Percentiles rank a stretch among this genome's conserved stretches.
Conservation (phyloP, 768 basidiomycete genomes). For the Agrocybe praecox region DNA sequence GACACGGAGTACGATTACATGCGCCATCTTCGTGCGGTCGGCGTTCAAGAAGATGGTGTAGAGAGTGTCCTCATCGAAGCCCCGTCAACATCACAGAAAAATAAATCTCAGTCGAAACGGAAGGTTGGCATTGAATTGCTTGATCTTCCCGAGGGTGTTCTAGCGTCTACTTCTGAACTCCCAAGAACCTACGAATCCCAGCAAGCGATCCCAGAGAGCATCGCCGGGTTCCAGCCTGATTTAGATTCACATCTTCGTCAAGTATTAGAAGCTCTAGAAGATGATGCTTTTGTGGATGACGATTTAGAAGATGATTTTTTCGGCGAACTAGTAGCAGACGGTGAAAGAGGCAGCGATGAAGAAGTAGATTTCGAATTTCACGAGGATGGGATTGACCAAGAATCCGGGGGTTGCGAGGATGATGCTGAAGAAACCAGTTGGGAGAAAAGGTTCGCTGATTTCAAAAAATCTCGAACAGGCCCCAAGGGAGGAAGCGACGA, state of each 20-base stretch:
- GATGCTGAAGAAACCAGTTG: slow-evolving; percentile 49
- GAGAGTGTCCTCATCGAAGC: slow-evolving; percentile 84
- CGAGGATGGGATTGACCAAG: slow-evolving; percentile 41
- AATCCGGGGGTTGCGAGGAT: slow-evolving; percentile 27
- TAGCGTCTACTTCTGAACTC: slow-evolving; percentile 76
- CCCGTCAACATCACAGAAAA: slow-evolving; percentile 44
- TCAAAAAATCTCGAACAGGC: slow-evolving; percentile 66
- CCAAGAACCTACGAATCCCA: slow-evolving; percentile 76
- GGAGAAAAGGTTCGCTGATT: slow-evolving; percentile 81
- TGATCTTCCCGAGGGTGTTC: slow-evolving; percentile 66
- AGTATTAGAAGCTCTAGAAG: slow-evolving; percentile 90
- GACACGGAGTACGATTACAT: slow-evolving; percentile 98
- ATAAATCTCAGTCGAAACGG: slow-evolving; percentile 28
- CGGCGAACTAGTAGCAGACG: slow-evolving; percentile 66
- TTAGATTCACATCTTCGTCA: slow-evolving; percentile 97
- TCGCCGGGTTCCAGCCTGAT: slow-evolving; percentile 90
- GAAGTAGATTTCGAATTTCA: slow-evolving; percentile 67
- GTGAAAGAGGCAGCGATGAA: slow-evolving; percentile 66
- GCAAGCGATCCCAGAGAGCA: slow-evolving; percentile 77
- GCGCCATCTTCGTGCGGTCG: slow-evolving; percentile 88
- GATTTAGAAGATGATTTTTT: slow-evolving; percentile 78
- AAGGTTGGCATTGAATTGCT: slow-evolving; percentile 42
- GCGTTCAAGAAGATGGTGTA: slow-evolving; percentile 76
- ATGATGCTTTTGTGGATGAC: slow-evolving; percentile 91
- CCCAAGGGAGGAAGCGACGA: slow-evolving; percentile 48